Evolutionary conservation across 495 filamentous ascomycete genomes (phyloP).

Genomic region (Talaromyces ruber): DNA sequence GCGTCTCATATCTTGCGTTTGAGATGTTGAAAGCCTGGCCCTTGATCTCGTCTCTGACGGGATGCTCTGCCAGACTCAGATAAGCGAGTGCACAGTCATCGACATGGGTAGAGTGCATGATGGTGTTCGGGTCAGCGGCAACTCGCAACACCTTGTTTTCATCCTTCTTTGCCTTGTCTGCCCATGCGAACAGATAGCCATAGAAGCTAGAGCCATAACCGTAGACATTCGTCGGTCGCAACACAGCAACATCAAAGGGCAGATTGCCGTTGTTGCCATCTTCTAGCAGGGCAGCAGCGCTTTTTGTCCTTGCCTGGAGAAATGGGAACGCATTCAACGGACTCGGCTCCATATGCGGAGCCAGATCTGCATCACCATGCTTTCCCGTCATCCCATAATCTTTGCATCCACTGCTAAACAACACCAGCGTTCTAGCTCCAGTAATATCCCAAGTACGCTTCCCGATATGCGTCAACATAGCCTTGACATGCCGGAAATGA

Average conservation of each 20-base stretch:
- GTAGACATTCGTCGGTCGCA: conserved; percentile 29
- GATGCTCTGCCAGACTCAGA: conserved; percentile 23
- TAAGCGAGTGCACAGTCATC: conserved; percentile 39
- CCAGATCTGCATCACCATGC: conserved; percentile 17
- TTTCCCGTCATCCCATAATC: conserved; percentile 30
- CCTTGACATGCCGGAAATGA: conserved; percentile 16
- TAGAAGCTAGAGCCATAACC: conserved; percentile 31
- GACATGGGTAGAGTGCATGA: conserved; percentile 31
- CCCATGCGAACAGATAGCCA: conserved; percentile 20
- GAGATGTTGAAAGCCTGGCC: conserved; percentile 34
- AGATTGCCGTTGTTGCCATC: conserved; percentile 8
- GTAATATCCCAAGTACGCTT: not conserved
- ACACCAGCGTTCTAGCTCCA: conserved; percentile 22
- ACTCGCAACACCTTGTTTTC: conserved; percentile 12
- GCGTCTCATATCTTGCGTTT: conserved; percentile 25
- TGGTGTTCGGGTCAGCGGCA: conserved; percentile 18
- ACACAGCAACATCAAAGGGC: conserved; percentile 27
- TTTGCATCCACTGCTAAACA: conserved; percentile 33
- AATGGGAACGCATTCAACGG: conserved; percentile 16
- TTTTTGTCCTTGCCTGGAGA: conserved; percentile 3
- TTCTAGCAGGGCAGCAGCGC: conserved; percentile 13
- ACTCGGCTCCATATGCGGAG: conserved; percentile 26
- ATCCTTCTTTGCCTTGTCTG: conserved; percentile 9
- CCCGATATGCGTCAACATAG: conserved; percentile 14
- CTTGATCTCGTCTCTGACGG: conserved; percentile 12